Base-by-base conservation (phyloP, 805 yeast genomes). In the Yarrowia alimentaria region DNA sequence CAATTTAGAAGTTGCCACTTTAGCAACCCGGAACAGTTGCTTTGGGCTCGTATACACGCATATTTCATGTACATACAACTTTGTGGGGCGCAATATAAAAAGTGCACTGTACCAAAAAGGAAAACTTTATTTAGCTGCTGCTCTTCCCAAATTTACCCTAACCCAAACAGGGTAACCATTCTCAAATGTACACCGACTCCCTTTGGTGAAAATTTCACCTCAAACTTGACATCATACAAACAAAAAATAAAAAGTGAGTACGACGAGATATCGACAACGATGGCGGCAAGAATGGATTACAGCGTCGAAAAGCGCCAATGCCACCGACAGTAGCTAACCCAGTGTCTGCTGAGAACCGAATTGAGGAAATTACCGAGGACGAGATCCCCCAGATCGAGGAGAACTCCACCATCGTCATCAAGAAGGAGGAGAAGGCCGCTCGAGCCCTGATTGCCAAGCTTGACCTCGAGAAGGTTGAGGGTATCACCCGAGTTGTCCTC, bases 351-450 rank as follows among this genome's bases (percentile, higher is more conserved):
- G 50, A 43, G 37, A 30, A 43, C 35, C 14, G 16, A 22, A 43
- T 43, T 31, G 54, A 51, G 42, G 51, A 51, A 43, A 43, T 51
- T 11, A 24, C 31, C 16, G 53, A 50, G 38, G 51, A 50, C 34
- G 56, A 55, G 47, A 48, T 52, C 30, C 56, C 47, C 42, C 76
- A 79, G 73, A 80, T 81, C 72, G 88, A 90, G 68, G 85, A 81
- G 70, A 93, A 91, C 62, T 84, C 93, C 64, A 80, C 80, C 68
- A 86, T 86, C 66, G 78, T 90, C 71, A 75, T 85, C 71, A 76
- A 88, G 69, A 86, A 84, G 76, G 84, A 87, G 75, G 97, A 90
- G 77, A 85, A 86, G 80, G 90, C 91, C 78, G 96, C 98, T 64
- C 85, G 93, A 76, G 88, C 84, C 68, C 71, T 83, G 64, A 83